Base-by-base conservation (phyloP, 228 moss, liverwort and hornwort genomes). In the Sphagnum magellanicum region DNA sequence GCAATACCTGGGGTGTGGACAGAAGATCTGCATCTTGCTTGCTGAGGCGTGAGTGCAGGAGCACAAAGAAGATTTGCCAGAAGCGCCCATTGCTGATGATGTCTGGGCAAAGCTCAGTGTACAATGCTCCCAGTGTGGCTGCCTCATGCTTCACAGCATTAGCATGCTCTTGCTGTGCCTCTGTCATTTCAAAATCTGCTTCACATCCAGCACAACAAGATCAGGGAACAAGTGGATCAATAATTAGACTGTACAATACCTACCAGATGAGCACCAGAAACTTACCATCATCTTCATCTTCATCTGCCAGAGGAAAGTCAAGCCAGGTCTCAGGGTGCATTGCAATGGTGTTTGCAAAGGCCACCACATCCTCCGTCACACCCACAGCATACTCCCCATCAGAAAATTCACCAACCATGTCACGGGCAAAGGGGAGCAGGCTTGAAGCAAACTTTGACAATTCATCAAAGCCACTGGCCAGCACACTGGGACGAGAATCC, bases 41-140 rank as follows among this genome's bases (percentile, higher is more conserved):
- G 76, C 67, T 92, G 6, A 96, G 87, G 70, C 91, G 90, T 59
- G 95, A 91, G 73, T 96, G 88, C 75, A 91, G 73, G 51, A 96
- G 84, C 67, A 92, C 92, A 76, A 92, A 87, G 75, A 92, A 96
- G 72, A 92, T 89, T 77, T 88, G 84, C 95, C 95, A 96, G 70
- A 96, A 96, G 16, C 91, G 91, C 51, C 79, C 80, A 67, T 83
- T 78, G 13, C 77, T 83, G 68, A 96, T 86, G 63, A 86, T 83
- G 67, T 78, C 84, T 52, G 95, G 95, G 79, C 91, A 96, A 66
- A 96, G 87, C 73, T 96, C 92, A 65, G 74, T 77, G 73, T 81
- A 86, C 79, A 96, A 80, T 53, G 89, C 95, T 73, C 78, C 81
- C 6, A 96, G 76, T 59, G 72, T 74, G 68, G 95, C 87, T 68